Conservation (phyloP, 2,329 filamentous ascomycete genomes). For the Ophiostoma ips region DNA sequence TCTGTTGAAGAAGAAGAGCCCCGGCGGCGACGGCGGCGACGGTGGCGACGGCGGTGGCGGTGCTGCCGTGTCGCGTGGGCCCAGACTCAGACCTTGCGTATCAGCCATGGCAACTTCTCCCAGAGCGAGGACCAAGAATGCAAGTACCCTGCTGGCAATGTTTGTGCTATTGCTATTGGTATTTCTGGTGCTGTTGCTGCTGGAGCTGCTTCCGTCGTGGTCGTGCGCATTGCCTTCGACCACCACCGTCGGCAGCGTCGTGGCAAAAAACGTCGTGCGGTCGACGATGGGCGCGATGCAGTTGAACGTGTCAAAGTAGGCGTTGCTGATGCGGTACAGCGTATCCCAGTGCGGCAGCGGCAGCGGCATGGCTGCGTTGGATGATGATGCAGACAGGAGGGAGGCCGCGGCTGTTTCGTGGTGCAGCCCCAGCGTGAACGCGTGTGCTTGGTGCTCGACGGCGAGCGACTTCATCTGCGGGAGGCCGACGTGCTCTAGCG, state of each 20-base stretch:
- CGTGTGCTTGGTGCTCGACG: constrained; percentile 24
- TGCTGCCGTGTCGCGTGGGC: constrained; percentile 32
- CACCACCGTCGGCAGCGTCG: constrained; percentile 31
- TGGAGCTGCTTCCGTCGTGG: neutral
- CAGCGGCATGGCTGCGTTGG: constrained; percentile 21
- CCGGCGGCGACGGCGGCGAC: constrained; percentile 42
- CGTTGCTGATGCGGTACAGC: constrained; percentile 35
- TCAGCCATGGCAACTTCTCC: constrained; percentile 44
- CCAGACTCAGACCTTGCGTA: constrained; percentile 30
- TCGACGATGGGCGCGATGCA: constrained; percentile 44
- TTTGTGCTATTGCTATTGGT: constrained; percentile 19
- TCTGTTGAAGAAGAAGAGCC: constrained; percentile 47
- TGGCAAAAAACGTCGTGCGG: constrained; percentile 36
- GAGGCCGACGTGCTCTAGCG: constrained; percentile 18
- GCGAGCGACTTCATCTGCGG: constrained; percentile 12
- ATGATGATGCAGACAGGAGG: neutral
- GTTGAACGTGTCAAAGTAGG: constrained; percentile 48
- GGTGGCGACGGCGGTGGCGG: constrained; percentile 39
- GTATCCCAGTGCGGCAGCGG: constrained; percentile 24
- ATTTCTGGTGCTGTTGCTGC: neutral
- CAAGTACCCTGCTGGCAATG: constrained; percentile 35
- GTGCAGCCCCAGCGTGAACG: constrained; percentile 22
- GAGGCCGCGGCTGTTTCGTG: constrained; percentile 11
- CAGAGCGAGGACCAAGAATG: constrained; percentile 42
- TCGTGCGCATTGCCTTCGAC: constrained; percentile 5